Base-by-base conservation (phyloP, 2,329 filamentous ascomycete genomes). In the Cladorrhinum sp. region DNA sequence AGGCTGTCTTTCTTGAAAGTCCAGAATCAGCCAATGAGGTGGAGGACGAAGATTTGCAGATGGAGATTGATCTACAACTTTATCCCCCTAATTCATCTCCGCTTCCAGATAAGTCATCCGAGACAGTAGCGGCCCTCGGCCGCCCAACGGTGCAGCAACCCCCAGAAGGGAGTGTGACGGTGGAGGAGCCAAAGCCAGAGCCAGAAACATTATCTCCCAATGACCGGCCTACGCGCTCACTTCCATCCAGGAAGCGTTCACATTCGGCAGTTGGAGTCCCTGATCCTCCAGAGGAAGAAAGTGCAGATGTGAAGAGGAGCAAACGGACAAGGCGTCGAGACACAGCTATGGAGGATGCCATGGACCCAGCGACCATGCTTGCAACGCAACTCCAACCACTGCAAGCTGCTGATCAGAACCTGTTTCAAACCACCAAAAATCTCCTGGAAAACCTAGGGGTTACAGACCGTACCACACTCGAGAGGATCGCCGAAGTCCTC, bases 271-370 rank as follows among this genome's bases (percentile, higher is more conserved):
- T 86, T 3, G 85, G 85, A 2, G 72, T 88, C 16, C 77, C 77
- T 0, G 85, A 87, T 2, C 77, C 73, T 0, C 76, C 70, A 0
- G 84, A 86, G 7, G 85, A 88, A 56, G 85, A 88, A 33, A 79
- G 77, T 23, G 76, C 75, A 1, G 79, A 82, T 10, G 82, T 83
- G 57, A 88, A 87, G 68, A 78, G 86, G 60, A 88, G 86, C 72
- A 90, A 89, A 69, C 78, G 87, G 55, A 86, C 86, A 28, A 80
- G 86, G 51, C 81, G 85, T 18, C 79, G 86, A 58, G 86, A 88
- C 49, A 82, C 80, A 2, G 77, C 81, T 72, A 75, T 72, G 3
- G 84, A 83, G 36, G 85, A 86, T 54, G 72, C 74, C 0, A 71
- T 81, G 14, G 84, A 86, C 62, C 77, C 82, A 6, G 81, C 77